phyloP scores from a whole-genome alignment of 2,329 filamentous ascomycete genomes.

The Aspergillus chevalieri region DNA sequence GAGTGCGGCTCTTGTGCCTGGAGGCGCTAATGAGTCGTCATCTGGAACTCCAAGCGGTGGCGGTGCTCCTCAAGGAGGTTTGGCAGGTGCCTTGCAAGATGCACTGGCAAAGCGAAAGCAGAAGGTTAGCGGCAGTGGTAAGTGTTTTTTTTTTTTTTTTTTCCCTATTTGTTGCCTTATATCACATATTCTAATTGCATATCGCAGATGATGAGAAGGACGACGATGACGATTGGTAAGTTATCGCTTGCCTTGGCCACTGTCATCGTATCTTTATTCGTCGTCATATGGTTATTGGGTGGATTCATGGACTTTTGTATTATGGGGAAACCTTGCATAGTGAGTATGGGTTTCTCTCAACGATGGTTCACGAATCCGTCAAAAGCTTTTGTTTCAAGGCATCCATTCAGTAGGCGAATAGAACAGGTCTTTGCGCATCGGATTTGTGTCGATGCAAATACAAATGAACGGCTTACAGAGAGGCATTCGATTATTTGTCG shows the following conservation, averaged over 20 bases:
- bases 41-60: constrained; percentile 49
- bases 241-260: not conserved
- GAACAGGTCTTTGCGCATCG: too few species aligned
- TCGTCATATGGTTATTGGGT: constrained; percentile 2
- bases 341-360: not conserved
- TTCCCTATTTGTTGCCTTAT: not conserved
- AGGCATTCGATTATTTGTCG: too few species aligned
- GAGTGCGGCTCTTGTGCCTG: constrained; percentile 39
- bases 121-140: constrained; percentile 92
- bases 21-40: constrained; percentile 56
- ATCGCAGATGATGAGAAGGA: constrained; percentile 41
- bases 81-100: constrained; percentile 77
- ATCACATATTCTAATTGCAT: constrained; percentile 18
- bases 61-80: constrained; percentile 49
- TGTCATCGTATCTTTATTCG: not conserved
- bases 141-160: constrained; percentile 40
- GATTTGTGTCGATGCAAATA: too few species aligned
- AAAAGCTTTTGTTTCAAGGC: not conserved
- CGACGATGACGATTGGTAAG: constrained; percentile 43
- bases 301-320: constrained; percentile 6
- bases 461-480: too few species aligned
- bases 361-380: not conserved
- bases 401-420: too few species aligned
- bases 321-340: too few species aligned
- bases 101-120: constrained; percentile 78